These are phyloP conservation scores for Gnaphalium uliginosum DNA, from an alignment of 129 eudicot genomes.

Conservation along the genomic window DNA sequence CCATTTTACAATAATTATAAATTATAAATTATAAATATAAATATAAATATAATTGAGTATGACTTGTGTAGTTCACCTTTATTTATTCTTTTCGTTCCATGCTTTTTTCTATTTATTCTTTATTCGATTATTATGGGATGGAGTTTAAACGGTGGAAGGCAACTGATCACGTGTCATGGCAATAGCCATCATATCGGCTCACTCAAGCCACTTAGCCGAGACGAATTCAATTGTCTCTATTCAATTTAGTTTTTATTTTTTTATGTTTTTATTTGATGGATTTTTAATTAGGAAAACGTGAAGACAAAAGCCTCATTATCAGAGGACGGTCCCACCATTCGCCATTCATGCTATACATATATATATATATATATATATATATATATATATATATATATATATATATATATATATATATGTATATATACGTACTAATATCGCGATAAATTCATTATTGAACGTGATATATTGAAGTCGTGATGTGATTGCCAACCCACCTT, in stretches of 20 bases:
- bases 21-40: too few species aligned
- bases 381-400: too few species aligned
- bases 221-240: neutral
- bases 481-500: constrained; percentile 20
- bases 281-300: neutral
- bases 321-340: constrained; percentile 18
- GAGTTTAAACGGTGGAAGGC: constrained; percentile 10
- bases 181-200: constrained; percentile 1
- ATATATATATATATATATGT: too few species aligned
- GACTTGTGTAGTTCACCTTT: neutral
- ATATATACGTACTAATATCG: neutral
- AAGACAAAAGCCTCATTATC: constrained; percentile 19
- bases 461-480: constrained; percentile 17
- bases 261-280: neutral
- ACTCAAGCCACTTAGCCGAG: neutral
- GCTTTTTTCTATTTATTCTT: neutral
- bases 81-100: neutral
- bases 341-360: neutral
- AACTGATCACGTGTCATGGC: constrained; percentile 10
- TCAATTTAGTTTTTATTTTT: neutral
- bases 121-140: neutral
- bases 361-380: too few species aligned
- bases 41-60: neutral
- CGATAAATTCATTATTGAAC: neutral
- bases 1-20: too few species aligned